These are phyloP conservation scores for Alternaria brassicae DNA, from an alignment of 2,329 filamentous ascomycete genomes.

Conservation along the genomic window DNA sequence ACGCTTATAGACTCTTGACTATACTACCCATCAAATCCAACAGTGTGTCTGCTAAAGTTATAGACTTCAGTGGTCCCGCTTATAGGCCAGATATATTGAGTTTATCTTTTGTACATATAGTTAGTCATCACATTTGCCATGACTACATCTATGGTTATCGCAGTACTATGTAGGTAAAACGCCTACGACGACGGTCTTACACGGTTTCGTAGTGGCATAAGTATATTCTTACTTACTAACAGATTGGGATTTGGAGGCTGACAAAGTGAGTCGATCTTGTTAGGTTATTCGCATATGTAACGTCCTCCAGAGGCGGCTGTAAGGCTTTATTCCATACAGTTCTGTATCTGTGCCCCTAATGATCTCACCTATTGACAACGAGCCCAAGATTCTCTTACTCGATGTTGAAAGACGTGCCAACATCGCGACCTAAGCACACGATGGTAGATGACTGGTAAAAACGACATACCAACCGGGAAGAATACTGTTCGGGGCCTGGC, in stretches of 20 bases:
- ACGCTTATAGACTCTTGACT: neutral
- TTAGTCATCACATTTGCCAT: neutral
- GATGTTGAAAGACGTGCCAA: neutral
- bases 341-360: too few relatives aligned
- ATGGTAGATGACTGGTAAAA: neutral
- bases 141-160: neutral
- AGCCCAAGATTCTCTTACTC: neutral
- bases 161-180: too few relatives aligned
- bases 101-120: neutral
- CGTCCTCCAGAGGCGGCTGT: too few relatives aligned
- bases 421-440: neutral
- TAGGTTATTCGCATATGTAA: neutral
- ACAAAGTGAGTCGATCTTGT: neutral
- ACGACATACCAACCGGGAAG: accelerated
- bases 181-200: too few relatives aligned
- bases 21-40: neutral
- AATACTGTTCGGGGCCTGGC: neutral
- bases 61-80: neutral
- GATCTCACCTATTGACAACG: too few relatives aligned
- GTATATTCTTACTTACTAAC: too few relatives aligned
- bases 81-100: too few relatives aligned
- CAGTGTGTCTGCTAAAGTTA: neutral
- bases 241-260: too few relatives aligned
- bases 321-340: too few relatives aligned
- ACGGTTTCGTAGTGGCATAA: neutral